Evolutionary conservation across 2,329 filamentous ascomycete species (phyloP), one percentile per base, ranked within the genome.

Genomic region (Sporothrix sp.): DNA sequence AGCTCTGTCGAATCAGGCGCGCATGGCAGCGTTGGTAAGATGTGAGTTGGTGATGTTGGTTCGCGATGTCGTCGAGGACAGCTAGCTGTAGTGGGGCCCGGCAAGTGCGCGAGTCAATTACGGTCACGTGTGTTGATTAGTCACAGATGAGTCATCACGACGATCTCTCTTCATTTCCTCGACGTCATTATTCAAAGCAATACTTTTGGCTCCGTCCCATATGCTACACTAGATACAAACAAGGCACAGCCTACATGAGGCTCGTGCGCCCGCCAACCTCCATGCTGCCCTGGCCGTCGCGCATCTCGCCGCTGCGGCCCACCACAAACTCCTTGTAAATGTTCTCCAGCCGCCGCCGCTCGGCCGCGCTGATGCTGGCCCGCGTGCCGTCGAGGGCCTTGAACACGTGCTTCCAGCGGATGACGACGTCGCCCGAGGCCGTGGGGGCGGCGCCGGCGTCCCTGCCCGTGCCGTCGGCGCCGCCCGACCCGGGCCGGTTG

Each of bases 321-420:
- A 87, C 86, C 0, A 96, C 83, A 71, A 98, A 98, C 68, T 98
- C 93, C 14, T 76, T 74, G 64, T 98, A 98, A 54, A 98, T 96
- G 36, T 78, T 79, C 60, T 79, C 75, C 57, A 98, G 67, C 53
- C 91, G 73, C 55, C 71, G 74, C 60, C 82, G 78, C 69, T 98
- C 93, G 53, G 88, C 78, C 3, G 73, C 71, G 62, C 85, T 87
- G 58, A 97, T 94, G 65, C 87, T 94, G 20, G 87, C 79, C 57
- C 90, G 74, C 4, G 91, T 96, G 44, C 71, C 83, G 20, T 78
- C 76, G 51, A 98, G 72, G 35, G 86, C 86, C 59, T 83, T 84
- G 63, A 83, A 75, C 32, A 98, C 72, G 66, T 98, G 91, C 53
- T 79, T 77, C 87, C 88, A 95, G 27, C 75, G 74, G 54, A 98